These are phyloP conservation scores for Gossypium mustelinum DNA, from an alignment of 345 rosid genomes.

Conservation along the genomic window DNA sequence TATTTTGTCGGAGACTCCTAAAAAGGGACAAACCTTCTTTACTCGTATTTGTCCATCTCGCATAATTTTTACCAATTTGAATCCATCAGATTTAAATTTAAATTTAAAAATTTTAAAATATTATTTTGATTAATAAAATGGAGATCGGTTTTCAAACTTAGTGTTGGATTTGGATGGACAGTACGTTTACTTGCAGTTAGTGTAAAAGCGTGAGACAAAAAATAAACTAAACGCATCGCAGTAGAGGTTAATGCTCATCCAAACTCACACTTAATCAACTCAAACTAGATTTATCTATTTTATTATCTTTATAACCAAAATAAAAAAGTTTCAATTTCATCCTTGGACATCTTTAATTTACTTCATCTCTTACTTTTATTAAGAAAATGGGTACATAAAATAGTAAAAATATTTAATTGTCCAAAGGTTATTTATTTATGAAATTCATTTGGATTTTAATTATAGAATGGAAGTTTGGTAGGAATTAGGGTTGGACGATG, in stretches of 20 bases:
- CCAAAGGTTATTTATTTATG: too few species aligned
- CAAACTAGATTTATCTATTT: too few species aligned
- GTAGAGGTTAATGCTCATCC: too few species aligned
- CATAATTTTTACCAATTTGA: not conserved
- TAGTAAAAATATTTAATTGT: too few species aligned
- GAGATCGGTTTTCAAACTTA: accelerated
- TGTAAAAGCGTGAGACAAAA: accelerated
- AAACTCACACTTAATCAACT: too few species aligned
- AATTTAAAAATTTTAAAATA: too few species aligned
- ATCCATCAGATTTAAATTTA: not conserved
- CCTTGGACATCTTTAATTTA: not conserved
- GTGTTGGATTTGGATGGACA: accelerated
- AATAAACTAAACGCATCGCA: accelerated
- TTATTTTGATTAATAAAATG: too few species aligned
- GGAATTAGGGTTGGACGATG: not conserved
- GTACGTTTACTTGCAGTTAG: accelerated
- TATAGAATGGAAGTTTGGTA: not conserved
- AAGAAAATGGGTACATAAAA: too few species aligned
- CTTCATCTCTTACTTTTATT: too few species aligned
- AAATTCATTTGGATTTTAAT: not conserved
- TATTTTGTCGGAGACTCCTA: slow-evolving; percentile 22
- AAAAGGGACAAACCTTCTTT: not conserved
- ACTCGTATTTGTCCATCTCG: not conserved
- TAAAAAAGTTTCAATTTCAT: not conserved
- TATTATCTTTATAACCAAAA: too few species aligned